Base-by-base conservation (phyloP, 345 rosid genomes). In the Salix viminalis region DNA sequence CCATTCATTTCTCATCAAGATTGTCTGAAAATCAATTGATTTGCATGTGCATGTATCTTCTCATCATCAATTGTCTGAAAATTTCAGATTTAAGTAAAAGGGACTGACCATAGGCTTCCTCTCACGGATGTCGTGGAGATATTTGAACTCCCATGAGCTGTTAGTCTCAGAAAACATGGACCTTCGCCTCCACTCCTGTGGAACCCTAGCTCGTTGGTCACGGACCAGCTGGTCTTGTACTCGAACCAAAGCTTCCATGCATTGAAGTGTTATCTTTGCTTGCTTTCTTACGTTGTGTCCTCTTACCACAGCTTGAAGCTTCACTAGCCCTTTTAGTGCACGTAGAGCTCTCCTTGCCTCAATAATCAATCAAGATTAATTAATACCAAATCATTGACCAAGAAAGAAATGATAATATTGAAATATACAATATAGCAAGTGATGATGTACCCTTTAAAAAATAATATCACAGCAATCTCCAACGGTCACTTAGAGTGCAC, bases 271-370 rank as follows among this genome's bases (percentile, higher is more conserved):
- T 58, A 72, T 6, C 61, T 77, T 81, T 6, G 79, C 81, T 46
- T 77, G 84, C 52, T 70, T 74, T 65, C 84, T 77, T 37, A 81
- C 79, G 41, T 72, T 77, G 9, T 74, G 75, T 70, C 81, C 84
- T 69, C 84, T 70, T 9, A 81, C 84, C 36, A 77, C 28, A 7
- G 84, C 84, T 74, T 81, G 84, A 9, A 81, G 79, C 72, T 74
- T 81, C 81, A 81, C 84, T 24, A 81, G 68, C 42, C 84, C 84
- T 77, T 70, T 77, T 1, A 81, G 73, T 37, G 84, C 84, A 8
- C 81, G 64, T 12, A 70, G 69, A 19, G 84, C 84, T 65, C 80
- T 74, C 58, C 78, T 77, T 42, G 84, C 84, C 84, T 70, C 39
- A n/a, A 64, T 8, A 16, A 14, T 12, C 8, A 30, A 66, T 65